Conservation (phyloP, 2,329 filamentous ascomycete genomes). For the Epichloe typhina region DNA sequence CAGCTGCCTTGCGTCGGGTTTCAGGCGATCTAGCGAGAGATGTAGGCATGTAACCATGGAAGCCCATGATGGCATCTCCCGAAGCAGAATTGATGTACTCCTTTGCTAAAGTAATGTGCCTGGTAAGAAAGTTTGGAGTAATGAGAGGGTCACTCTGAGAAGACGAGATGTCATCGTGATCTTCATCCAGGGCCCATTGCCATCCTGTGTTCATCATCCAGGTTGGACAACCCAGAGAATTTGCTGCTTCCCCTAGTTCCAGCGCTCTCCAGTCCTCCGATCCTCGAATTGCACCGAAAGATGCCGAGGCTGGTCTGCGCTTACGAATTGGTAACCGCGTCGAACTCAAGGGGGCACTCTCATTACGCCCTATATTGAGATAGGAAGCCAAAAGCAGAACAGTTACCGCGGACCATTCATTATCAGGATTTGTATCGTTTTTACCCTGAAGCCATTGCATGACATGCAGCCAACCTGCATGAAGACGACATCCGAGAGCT, state of each 20-base stretch:
- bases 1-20: conserved; percentile 44
- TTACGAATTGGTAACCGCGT: conserved; percentile 18
- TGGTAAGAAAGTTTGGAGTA: conserved; percentile 30
- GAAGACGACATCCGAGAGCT: conserved; percentile 43
- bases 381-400: conserved; percentile 52
- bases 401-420: conserved; percentile 58
- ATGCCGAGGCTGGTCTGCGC: conserved; percentile 21
- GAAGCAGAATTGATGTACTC: conserved; percentile 49
- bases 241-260: conserved; percentile 32
- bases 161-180: conserved; percentile 20
- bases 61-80: conserved; percentile 41
- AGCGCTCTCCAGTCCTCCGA: conserved; percentile 35
- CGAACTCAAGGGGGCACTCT: conserved; percentile 13
- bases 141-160: conserved; percentile 14
- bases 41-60: conserved; percentile 52
- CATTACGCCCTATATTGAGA: conserved; percentile 40
- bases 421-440: conserved; percentile 31
- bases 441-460: conserved; percentile 52
- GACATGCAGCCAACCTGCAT: conserved; percentile 61
- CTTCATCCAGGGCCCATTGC: conserved; percentile 56
- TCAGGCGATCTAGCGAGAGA: conserved; percentile 38
- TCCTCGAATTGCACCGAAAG: conserved; percentile 22
- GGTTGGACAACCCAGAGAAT: conserved; percentile 34
- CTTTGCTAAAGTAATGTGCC: conserved; percentile 45
- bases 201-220: conserved; percentile 54